Evolutionary conservation across 2,329 filamentous ascomycete genomes (phyloP).

Genomic region (Pleurostoma richardsiae): DNA sequence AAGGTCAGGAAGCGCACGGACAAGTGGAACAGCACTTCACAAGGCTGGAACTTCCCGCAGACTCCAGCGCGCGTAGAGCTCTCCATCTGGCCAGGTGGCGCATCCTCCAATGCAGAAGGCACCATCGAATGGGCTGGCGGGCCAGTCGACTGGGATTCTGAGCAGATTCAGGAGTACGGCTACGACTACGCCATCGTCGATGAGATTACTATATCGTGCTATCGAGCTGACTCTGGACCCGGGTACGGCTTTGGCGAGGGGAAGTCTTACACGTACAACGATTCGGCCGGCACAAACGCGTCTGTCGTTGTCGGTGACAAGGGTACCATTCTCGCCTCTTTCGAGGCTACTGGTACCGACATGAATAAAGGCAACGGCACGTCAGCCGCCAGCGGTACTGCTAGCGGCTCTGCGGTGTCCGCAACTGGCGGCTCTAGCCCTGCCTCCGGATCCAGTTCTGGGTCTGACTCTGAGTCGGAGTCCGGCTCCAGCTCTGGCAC

Average conservation of each 20-base stretch:
- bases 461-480: constrained; percentile 11
- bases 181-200: constrained; percentile 85
- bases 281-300: constrained; percentile 62
- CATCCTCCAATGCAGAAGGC: constrained; percentile 70
- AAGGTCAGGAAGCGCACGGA: constrained; percentile 70
- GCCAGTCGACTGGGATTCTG: constrained; percentile 76
- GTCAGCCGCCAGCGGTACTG: constrained; percentile 8
- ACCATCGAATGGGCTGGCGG: constrained; percentile 93
- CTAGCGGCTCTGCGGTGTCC: constrained; percentile 3
- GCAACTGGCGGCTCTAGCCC: constrained; percentile 16
- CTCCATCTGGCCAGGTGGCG: constrained; percentile 92
- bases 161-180: constrained; percentile 73
- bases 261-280: constrained; percentile 72
- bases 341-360: constrained; percentile 76
- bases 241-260: constrained; percentile 69
- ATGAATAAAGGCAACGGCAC: constrained; percentile 43
- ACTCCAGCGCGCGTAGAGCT: constrained; percentile 87
- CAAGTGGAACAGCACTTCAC: constrained; percentile 80
- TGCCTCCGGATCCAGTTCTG: constrained; percentile 18
- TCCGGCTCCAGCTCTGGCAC: constrained; percentile 33
- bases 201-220: constrained; percentile 81
- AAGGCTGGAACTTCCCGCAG: constrained; percentile 85
- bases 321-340: constrained; percentile 69
- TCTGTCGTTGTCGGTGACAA: constrained; percentile 73
- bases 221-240: constrained; percentile 54